Evolutionary conservation across 805 yeast genomes (phyloP), one percentile per base, ranked within the genome.

Genomic region (Cephaloascus fragrans): DNA sequence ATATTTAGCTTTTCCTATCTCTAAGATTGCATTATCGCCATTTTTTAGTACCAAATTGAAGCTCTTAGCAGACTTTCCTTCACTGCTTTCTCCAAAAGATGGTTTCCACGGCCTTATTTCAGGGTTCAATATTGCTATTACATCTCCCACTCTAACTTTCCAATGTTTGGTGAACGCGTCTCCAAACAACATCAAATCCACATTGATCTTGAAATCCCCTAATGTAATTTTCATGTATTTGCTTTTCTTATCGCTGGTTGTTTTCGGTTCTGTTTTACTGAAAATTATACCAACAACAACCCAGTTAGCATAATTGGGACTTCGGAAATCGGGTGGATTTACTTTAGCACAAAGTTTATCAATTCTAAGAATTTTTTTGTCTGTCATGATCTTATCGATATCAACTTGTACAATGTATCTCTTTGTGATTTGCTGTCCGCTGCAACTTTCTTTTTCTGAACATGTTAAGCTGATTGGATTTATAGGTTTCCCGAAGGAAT

Each of bases 61-160:
- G 0, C 66, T 60, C 5, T 46, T 41, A 15, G 41, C 34, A n/a
- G 28, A 18, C 19, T 28, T 40, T 36, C 32, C 23, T 18, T 14
- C 32, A n/a, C n/a, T n/a, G n/a, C n/a, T 35, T 36, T 44, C 53
- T 29, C 53, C 56, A 43, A 6, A 4, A 15, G 15, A 15, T 18
- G 49, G 52, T 18, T 36, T 17, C 59, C 60, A 53, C 15, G 67
- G 59, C 47, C 64, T 73, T 4, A 87, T 62, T 1, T 61, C 62
- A 0, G 98, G 97, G 50, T 89, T 90, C 38, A 89, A 56, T 1
- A 90, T 52, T 0, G 82, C 83, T 9, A 89, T 57, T 0, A 89
- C 57, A 43, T 83, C 87, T 0, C 97, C 97, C 1, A 77, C 66
- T 38, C 76, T 63, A 2, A 88, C 50, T 45, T 83, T 86, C 78